A percentile compares a stretch with the other conserved stretches of the same genome.
These are phyloP conservation scores for Biscogniauxia sp. DNA, from an alignment of 2,329 filamentous ascomycete species.

Conservation along the genomic window DNA sequence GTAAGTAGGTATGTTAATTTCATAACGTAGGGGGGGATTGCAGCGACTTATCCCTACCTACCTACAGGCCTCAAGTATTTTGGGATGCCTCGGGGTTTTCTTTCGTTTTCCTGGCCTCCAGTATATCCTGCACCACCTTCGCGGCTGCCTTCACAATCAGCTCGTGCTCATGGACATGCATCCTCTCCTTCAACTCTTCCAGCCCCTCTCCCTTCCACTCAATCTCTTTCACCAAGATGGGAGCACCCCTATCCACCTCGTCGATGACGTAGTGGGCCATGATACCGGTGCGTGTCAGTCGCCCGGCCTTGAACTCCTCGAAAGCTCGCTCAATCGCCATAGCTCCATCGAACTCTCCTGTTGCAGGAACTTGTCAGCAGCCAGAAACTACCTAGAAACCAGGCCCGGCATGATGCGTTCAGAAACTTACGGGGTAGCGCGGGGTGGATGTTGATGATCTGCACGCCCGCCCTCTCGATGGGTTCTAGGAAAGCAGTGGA, in stretches of 20 bases:
- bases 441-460: slow-evolving; percentile 66
- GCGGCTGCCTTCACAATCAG: slow-evolving; percentile 73
- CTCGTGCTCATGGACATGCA: slow-evolving; percentile 74
- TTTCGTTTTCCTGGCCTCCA: background rate
- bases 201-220: slow-evolving; percentile 63
- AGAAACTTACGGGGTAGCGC: slow-evolving; percentile 57
- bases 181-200: slow-evolving; percentile 53
- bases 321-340: slow-evolving; percentile 77
- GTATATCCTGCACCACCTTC: background rate
- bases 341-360: slow-evolving; percentile 73
- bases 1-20: background rate
- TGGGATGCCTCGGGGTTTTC: background rate
- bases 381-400: background rate
- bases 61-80: too few species aligned
- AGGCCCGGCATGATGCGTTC: background rate
- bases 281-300: slow-evolving; percentile 71
- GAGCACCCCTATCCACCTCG: slow-evolving; percentile 76
- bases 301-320: slow-evolving; percentile 63
- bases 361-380: background rate
- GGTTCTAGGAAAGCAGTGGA: slow-evolving; percentile 57
- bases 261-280: slow-evolving; percentile 86
- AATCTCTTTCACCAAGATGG: slow-evolving; percentile 70
- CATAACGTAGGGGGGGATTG: background rate
- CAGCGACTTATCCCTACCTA: background rate
- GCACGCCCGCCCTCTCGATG: slow-evolving; percentile 47